Conservation (phyloP, 2,329 filamentous ascomycete species). For the Diplodia sapinea region DNA sequence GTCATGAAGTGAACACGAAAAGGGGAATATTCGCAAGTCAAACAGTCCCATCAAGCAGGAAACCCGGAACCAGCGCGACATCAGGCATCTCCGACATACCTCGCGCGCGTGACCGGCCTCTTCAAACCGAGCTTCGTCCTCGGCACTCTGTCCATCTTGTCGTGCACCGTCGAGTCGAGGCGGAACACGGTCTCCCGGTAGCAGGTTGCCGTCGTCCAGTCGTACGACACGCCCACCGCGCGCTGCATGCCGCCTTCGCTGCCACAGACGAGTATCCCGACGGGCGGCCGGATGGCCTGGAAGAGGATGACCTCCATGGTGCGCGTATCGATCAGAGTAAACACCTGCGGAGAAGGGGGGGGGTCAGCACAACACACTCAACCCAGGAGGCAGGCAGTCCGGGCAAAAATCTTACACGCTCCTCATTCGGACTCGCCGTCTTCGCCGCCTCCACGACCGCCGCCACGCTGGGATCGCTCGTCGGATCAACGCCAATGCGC, state of each 20-base stretch:
- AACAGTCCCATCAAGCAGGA: too few species aligned
- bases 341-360: conserved; percentile 32
- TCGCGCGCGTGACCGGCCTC: conserved; percentile 17
- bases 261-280: conserved; percentile 53
- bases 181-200: conserved; percentile 54
- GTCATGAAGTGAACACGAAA: too few species aligned
- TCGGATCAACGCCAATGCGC: conserved; percentile 45
- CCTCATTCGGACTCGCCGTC: conserved; percentile 37
- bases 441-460: conserved; percentile 38
- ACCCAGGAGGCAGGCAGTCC: too few species aligned
- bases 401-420: conserved; percentile 34
- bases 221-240: conserved; percentile 54
- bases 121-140: conserved; percentile 44
- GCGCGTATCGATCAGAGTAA: conserved; percentile 51
- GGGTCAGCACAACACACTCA: too few species aligned
- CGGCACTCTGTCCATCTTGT: conserved; percentile 44
- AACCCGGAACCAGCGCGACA: background rate
- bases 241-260: conserved; percentile 55
- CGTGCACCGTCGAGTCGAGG: conserved; percentile 48
- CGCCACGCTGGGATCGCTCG: conserved; percentile 34
- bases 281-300: conserved; percentile 48
- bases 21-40: too few species aligned
- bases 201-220: conserved; percentile 50
- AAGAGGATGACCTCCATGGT: conserved; percentile 55
- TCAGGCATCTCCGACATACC: background rate